Conservation (phyloP, 768 basidiomycete genomes). For the Leccinum sublutescens region DNA sequence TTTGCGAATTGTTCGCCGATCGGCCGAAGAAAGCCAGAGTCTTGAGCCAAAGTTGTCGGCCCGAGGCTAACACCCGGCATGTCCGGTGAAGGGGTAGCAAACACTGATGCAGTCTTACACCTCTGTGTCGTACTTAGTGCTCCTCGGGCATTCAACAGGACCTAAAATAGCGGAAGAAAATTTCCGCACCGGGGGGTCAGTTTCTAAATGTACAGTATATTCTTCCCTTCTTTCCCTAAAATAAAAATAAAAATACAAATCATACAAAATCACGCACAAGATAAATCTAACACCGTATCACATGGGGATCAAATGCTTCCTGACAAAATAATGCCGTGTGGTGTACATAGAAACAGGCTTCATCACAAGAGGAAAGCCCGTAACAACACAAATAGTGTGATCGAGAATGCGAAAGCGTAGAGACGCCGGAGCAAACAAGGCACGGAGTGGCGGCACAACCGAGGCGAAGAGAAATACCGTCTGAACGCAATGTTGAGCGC, state of each 20-base stretch:
- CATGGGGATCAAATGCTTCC: background rate
- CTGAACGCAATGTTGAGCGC: background rate
- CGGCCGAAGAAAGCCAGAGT: too few relatives aligned
- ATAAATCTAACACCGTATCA: too few relatives aligned
- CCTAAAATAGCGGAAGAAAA: background rate
- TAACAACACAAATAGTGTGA: background rate
- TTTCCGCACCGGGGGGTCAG: too few relatives aligned
- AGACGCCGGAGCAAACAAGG: background rate
- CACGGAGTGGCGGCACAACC: too few relatives aligned
- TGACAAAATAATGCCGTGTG: background rate
- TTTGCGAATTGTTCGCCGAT: too few relatives aligned
- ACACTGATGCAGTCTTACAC: background rate
- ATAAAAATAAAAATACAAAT: too few relatives aligned
- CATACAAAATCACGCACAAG: background rate
- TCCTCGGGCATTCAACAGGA: background rate
- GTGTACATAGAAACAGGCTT: background rate
- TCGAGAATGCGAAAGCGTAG: background rate
- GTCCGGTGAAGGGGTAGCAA: too few relatives aligned
- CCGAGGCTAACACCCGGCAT: too few relatives aligned
- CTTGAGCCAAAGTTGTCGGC: background rate
- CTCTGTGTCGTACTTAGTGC: background rate
- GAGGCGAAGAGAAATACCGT: too few relatives aligned
- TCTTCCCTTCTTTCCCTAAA: background rate
- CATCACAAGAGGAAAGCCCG: background rate
- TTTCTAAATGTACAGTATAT: background rate